Base-by-base conservation (phyloP, 148 eudicot genomes). In the Mesembryanthemum crystallinum region DNA sequence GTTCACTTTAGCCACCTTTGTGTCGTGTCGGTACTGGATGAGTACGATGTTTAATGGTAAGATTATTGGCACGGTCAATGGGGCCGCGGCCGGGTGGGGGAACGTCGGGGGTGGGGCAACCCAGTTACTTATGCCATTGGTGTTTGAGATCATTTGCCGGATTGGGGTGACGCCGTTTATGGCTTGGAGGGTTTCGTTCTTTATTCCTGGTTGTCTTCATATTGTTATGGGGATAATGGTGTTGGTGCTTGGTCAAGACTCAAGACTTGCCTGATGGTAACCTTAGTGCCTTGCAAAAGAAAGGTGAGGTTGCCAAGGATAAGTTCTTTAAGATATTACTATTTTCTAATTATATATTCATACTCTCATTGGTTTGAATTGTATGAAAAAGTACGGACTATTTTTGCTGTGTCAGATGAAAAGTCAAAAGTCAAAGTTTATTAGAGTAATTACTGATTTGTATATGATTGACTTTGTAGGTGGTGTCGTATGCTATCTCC, bases 191-290 rank as follows among this genome's bases (percentile, higher is more conserved):
- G 76, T 89, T 14, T 85, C 92, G 5, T 89, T 89, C 68, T 83
- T 87, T 14, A 25, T 89, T 11, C 92, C 92, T 1, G 88, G 86
- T 0, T 28, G 74, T 43, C 73, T 89, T 17, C 88, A 86, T 59
- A 70, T 81, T 12, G 30, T 83, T 28, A 80, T 81, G 87, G 90
- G 86, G 0, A 67, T 85, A 17, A 73, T 80, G 70, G 90, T 89
- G 7, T 54, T 89, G 4, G 71, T 78, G 14, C 74, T 84, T 15
- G 92, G 92, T 51, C 92, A 89, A 58, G 92, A 89, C 29, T 51
- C 92, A 89, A 58, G 92, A 89, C 29, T 68, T 83, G 80, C 92
- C 92, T 11, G 90, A 87, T 72, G 88, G 89, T 20, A 86, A 86
- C 64, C 84, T 83, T 45, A 47, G 84, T 33, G 76, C 78, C 52